Percentiles rank a stretch among this genome's conserved stretches.
Conservation (phyloP, 805 yeast species). For the Starmerella floris region DNA sequence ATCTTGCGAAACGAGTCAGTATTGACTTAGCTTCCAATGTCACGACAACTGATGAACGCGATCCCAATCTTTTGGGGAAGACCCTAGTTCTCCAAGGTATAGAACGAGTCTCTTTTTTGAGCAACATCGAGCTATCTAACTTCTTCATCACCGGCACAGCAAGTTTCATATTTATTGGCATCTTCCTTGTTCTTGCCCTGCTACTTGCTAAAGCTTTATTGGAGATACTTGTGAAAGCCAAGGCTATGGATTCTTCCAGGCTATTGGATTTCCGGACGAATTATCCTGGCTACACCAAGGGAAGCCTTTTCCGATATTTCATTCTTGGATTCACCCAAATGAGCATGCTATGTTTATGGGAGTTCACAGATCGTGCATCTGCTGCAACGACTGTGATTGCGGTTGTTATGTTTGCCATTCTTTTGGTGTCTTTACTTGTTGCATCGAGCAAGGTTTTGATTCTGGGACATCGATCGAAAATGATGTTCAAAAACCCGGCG, state of each 20-base stretch:
- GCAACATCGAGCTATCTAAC: conserved; percentile 74
- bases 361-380: conserved; percentile 70
- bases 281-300: conserved; percentile 48
- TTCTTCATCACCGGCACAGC: conserved; percentile 77
- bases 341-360: conserved; percentile 73
- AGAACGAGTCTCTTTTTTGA: conserved; percentile 75
- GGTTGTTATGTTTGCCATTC: conserved; percentile 46
- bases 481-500: conserved; percentile 79
- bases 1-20: neutral
- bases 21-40: conserved; percentile 10
- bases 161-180: conserved; percentile 62
- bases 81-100: conserved; percentile 80
- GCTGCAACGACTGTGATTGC: conserved; percentile 75
- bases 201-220: conserved; percentile 51
- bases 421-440: conserved; percentile 46
- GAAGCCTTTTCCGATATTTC: conserved; percentile 71
- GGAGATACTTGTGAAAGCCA: conserved; percentile 51
- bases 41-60: conserved; percentile 39
- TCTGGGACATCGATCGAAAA: conserved; percentile 60
- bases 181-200: conserved; percentile 45
- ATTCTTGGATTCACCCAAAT: conserved; percentile 81
- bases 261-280: conserved; percentile 66
- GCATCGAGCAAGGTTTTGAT: conserved; percentile 63
- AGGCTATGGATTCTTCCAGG: conserved; percentile 46
- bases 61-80: conserved; percentile 43